phyloP scores from a whole-genome alignment of 1,284 basidiomycete species.

The Meira nashicola region DNA sequence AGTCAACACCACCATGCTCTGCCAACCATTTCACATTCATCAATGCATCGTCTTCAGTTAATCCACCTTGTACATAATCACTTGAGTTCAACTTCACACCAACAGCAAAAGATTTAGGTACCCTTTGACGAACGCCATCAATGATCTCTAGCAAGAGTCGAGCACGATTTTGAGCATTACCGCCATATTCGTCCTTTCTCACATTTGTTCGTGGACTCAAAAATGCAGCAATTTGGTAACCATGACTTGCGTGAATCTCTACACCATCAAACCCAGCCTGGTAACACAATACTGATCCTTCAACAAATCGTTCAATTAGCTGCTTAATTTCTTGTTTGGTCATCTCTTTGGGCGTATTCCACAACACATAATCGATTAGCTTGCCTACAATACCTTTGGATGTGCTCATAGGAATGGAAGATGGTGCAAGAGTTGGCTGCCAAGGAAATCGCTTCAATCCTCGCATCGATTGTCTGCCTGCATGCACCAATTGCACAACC shows the following conservation, averaged over 20 bases:
- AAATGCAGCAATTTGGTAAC: constrained; percentile 77
- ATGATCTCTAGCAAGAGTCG: constrained; percentile 66
- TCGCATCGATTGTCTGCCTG: constrained; percentile 77
- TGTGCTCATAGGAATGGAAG: constrained; percentile 60
- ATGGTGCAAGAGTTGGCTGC: constrained; percentile 68
- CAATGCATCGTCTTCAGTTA: constrained; percentile 60
- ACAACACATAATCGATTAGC: constrained; percentile 54
- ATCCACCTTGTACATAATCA: constrained; percentile 66
- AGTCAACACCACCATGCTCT: constrained; percentile 66
- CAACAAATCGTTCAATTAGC: constrained; percentile 66
- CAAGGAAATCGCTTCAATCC: constrained; percentile 64
- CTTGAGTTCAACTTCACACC: constrained; percentile 78
- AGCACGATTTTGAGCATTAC: constrained; percentile 54
- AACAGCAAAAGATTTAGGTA: constrained; percentile 65
- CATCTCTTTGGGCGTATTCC: constrained; percentile 58
- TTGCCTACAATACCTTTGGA: constrained; percentile 22
- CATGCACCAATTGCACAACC: constrained; percentile 76
- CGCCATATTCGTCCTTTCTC: constrained; percentile 63
- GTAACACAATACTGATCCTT: constrained; percentile 65
- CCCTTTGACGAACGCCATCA: constrained; percentile 61
- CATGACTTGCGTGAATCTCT: constrained; percentile 82
- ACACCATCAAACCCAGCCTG: constrained; percentile 80
- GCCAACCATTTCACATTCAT: constrained; percentile 65
- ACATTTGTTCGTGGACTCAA: constrained; percentile 70
- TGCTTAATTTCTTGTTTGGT: constrained; percentile 62